These are phyloP conservation scores for Trichophyton benhamiae DNA, from an alignment of 2,329 filamentous ascomycete species.

Conservation along the genomic window DNA sequence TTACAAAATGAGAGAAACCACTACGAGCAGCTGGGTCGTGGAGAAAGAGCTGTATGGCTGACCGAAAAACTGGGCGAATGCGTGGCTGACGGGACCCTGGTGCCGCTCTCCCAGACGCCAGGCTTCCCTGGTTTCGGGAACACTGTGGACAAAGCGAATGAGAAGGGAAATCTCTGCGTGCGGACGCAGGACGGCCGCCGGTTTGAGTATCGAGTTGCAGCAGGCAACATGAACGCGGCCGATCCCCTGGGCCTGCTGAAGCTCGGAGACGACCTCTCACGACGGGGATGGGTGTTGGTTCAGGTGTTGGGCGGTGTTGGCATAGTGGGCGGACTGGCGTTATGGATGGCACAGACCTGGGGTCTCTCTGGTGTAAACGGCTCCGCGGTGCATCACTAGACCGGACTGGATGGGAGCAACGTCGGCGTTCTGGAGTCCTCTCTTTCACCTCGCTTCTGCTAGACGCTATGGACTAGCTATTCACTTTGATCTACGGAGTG, in stretches of 20 bases:
- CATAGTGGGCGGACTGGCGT: constrained; percentile 57
- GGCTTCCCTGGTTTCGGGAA: constrained; percentile 21
- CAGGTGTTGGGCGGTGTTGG: constrained; percentile 64
- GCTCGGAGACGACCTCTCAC: constrained; percentile 53
- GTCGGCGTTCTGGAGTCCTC: neutral
- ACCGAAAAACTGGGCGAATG: constrained; percentile 55
- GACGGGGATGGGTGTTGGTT: constrained; percentile 53
- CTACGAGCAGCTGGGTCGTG: constrained; percentile 51
- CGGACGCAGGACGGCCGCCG: constrained; percentile 18
- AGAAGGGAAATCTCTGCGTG: constrained; percentile 16
- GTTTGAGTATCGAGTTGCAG: constrained; percentile 22
- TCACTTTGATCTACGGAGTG: neutral
- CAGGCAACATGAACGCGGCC: constrained; percentile 39
- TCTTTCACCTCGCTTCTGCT: neutral
- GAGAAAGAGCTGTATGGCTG: constrained; percentile 57
- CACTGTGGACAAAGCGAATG: constrained; percentile 7
- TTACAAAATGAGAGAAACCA: constrained; percentile 59
- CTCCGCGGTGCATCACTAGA: constrained; percentile 2
- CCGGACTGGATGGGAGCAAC: neutral
- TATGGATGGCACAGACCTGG: constrained; percentile 41
- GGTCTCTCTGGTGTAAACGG: constrained; percentile 26
- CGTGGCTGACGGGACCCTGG: constrained; percentile 51
- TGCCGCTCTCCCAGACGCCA: constrained; percentile 37
- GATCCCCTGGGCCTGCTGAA: constrained; percentile 71
- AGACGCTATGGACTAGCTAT: too few species aligned